A percentile compares a stretch with the other conserved stretches of the same genome.
phyloP scores from a whole-genome alignment of 1,284 basidiomycete genomes.

The Ustilago esculenta region DNA sequence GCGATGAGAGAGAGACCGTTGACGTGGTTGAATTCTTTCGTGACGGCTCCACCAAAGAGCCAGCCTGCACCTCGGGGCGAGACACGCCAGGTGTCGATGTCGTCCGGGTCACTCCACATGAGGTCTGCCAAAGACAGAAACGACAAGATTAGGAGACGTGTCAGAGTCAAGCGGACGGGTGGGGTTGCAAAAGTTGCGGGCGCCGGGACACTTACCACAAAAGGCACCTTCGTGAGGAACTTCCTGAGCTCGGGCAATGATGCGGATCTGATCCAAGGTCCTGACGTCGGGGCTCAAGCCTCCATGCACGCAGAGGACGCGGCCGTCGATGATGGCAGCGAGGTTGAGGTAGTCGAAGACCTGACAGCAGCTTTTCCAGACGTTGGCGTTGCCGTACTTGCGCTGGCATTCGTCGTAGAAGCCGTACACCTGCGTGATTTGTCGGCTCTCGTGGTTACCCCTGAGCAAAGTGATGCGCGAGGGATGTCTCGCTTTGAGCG shows the following conservation, averaged over 20 bases:
- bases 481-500: conserved; percentile 91
- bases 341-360: conserved; percentile 99
- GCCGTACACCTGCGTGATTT: conserved; percentile 97
- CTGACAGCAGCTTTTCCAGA: conserved; percentile 99
- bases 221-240: conserved; percentile 99
- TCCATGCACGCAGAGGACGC: conserved; percentile 98
- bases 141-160: conserved; percentile 74
- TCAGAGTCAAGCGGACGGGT: neutral
- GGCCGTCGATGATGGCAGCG: conserved; percentile 95
- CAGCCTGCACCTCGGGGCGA: conserved; percentile 97
- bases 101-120: conserved; percentile 99
- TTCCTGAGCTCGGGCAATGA: conserved; percentile 92
- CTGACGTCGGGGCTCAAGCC: conserved; percentile 97
- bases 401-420: conserved; percentile 94
- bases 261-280: conserved; percentile 98
- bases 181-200: too few species aligned
- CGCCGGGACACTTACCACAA: conserved; percentile 62
- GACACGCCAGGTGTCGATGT: conserved; percentile 99
- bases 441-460: conserved; percentile 94
- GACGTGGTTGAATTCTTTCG: conserved; percentile 88
- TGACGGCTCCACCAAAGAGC: conserved; percentile 96
- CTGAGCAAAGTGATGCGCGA: conserved; percentile 88
- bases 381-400: conserved; percentile 89
- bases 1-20: conserved; percentile 97
- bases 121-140: conserved; percentile 77